Conservation (phyloP, 306 rosid genomes). For the Casuarina equisetifolia region DNA sequence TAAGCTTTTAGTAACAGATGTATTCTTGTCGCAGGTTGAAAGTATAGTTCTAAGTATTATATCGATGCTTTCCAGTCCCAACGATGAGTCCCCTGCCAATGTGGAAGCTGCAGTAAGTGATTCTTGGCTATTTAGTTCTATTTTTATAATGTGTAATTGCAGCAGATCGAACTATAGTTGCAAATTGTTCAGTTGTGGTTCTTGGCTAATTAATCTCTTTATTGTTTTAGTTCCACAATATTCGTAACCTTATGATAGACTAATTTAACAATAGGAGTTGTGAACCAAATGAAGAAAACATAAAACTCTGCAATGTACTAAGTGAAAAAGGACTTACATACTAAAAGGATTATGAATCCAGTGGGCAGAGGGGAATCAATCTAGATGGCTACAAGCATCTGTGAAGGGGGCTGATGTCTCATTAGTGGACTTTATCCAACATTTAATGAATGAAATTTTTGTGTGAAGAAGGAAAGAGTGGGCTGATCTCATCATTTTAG, state of each 20-base stretch:
- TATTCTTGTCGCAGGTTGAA: constrained; percentile 74
- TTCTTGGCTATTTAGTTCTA: not conserved
- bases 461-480: not conserved
- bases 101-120: constrained; percentile 98
- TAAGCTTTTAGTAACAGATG: not conserved
- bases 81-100: constrained; percentile 98
- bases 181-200: not conserved
- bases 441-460: not conserved
- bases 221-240: not conserved
- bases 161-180: not conserved
- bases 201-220: not conserved
- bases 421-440: not conserved
- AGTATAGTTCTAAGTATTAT: constrained; percentile 98
- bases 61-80: constrained; percentile 96
- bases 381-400: not conserved
- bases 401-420: not conserved
- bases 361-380: not conserved
- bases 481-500: not conserved
- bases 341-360: no score
- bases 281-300: not conserved
- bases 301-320: not conserved
- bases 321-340: not conserved
- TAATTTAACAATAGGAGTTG: not conserved
- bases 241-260: not conserved
- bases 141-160: not conserved